Base-by-base conservation (phyloP, 768 basidiomycete genomes). In the Lactarius akahatsu region DNA sequence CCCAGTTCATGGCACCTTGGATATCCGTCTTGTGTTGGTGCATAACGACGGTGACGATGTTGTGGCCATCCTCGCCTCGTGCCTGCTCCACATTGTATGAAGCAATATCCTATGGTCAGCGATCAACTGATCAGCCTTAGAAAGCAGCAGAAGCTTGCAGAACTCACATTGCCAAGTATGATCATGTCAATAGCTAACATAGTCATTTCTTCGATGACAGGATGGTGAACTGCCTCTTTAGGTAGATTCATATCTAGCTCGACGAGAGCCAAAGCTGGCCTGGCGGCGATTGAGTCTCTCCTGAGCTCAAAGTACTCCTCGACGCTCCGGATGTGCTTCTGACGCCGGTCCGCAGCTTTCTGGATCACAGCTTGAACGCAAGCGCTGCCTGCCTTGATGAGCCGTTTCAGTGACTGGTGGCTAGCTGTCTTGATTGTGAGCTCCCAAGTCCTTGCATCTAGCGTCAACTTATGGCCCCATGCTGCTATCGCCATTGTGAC, bases 41-140 rank as follows among this genome's bases (percentile, higher is more conserved):
- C 80, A 81, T 82, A 20, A 80, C 76, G 13, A 79, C 72, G 1
- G 76, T 76, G 26, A 83, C 70, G 1, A 81, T 65, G 57, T 81
- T 81, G 63, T 80, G 79, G 0, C 60, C 54, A 38, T 77, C 77
- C 32, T 78, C 74, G 0, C 78, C 79, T 20, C 68, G 69, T 34
- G 76, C 68, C 63, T 76, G 77, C 47, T 75, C 74, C 5, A 69
- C 0, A 23, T 76, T 76, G 60, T 74, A 75, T 55, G 74, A 74
- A 47, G 32, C 56, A 4, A 76, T 63, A 47, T 76, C 75, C 75
- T 76, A 26, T 11, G 30, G 7, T 28, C 32, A 30, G 5, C 30
- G 5, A 18, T 40, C 32, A 15, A 20, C 36, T 10, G 2, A 55
- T 40, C 28, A 40, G 26, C 62, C 38, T 26, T 30, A 15, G 6